These are phyloP conservation scores for Aspergillus heteromorphus DNA, from an alignment of 495 filamentous ascomycete species.

Conservation along the genomic window DNA sequence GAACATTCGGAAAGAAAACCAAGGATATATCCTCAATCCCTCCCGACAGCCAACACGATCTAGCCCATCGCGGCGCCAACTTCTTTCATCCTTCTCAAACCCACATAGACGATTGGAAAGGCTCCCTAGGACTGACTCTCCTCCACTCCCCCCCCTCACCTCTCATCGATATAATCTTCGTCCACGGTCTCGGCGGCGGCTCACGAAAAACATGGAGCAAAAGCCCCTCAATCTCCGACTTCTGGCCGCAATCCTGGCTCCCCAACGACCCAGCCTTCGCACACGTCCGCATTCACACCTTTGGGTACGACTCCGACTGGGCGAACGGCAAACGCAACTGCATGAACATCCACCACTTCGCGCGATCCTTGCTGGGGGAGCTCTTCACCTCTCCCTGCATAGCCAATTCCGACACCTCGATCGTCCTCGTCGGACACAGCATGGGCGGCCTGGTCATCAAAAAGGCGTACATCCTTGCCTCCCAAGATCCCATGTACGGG, in stretches of 20 bases:
- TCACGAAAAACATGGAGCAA: conserved; percentile 31
- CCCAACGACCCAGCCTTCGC: conserved; percentile 24
- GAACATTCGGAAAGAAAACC: too few relatives aligned
- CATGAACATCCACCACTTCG: conserved; percentile 42
- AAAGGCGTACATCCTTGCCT: conserved; percentile 26
- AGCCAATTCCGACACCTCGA: conserved; percentile 18
- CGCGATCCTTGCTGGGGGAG: conserved; percentile 30
- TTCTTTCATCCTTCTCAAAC: too few relatives aligned
- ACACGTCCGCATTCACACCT: conserved; percentile 30
- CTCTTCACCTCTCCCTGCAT: conserved; percentile 17
- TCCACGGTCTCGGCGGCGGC: conserved; percentile 32
- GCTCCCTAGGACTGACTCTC: conserved; percentile 8
- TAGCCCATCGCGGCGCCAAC: too few relatives aligned
- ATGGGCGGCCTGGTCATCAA: conserved; percentile 54
- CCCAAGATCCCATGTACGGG: conserved; percentile 4
- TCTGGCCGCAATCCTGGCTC: conserved; percentile 38
- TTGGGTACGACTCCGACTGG: conserved; percentile 36
- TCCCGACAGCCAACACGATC: too few relatives aligned
- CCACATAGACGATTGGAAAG: too few relatives aligned
- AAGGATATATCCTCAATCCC: too few relatives aligned
- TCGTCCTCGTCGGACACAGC: conserved; percentile 46
- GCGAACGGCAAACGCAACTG: conserved; percentile 24
- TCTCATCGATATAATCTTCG: conserved; percentile 30
- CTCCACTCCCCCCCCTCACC: conserved; percentile 1
- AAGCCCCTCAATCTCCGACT: conserved; percentile 16